phyloP scores from a whole-genome alignment of 179 eudicot genomes.

The Actinidia arguta region DNA sequence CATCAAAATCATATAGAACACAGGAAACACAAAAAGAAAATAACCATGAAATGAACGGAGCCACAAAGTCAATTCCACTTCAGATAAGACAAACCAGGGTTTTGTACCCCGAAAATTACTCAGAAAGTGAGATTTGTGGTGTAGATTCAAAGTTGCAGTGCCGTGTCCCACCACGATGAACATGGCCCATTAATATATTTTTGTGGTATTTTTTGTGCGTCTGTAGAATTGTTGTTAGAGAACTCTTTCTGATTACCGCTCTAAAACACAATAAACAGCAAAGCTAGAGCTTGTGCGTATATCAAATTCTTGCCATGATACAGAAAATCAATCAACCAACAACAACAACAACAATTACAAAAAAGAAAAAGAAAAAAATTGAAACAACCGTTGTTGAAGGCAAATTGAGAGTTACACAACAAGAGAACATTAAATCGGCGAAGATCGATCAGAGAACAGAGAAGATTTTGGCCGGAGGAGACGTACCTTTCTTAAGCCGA shows the following conservation, averaged over 20 bases:
- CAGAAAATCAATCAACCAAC: background rate
- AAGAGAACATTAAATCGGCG: background rate
- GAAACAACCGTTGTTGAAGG: background rate
- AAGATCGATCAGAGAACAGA: conserved; percentile 1
- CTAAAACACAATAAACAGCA: background rate
- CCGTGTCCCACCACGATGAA: background rate
- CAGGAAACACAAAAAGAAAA: too few relatives aligned
- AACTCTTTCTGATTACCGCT: background rate
- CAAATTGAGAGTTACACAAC: background rate
- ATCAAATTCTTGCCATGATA: background rate
- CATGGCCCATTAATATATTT: background rate
- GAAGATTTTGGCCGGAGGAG: too few relatives aligned
- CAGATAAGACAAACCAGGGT: too few relatives aligned
- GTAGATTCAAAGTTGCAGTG: too few relatives aligned
- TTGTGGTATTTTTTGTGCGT: background rate
- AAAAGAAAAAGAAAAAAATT: background rate
- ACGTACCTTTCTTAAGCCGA: too few relatives aligned
- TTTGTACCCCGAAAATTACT: too few relatives aligned
- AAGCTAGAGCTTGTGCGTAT: background rate
- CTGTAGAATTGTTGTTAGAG: too few relatives aligned
- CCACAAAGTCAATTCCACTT: too few relatives aligned
- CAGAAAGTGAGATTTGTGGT: too few relatives aligned
- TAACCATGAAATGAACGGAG: too few relatives aligned
- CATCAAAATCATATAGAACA: too few relatives aligned
- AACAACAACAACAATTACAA: background rate